Evolutionary conservation across 2,329 filamentous ascomycete genomes (phyloP).

Genomic region (Penicillium sclerotiorum): DNA sequence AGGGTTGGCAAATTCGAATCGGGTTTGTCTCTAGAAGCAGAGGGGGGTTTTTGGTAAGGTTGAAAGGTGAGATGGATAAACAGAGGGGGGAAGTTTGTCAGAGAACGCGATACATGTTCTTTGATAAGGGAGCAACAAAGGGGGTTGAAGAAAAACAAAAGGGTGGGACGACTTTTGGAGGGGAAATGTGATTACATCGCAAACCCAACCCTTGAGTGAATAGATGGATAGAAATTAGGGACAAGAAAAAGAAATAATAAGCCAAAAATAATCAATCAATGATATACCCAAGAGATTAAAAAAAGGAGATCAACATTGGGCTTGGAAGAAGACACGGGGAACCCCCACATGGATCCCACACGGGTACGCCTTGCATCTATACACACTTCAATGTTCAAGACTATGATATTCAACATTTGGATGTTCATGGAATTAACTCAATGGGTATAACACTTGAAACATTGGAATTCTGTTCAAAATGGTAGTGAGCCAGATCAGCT

Average conservation of each 20-base stretch:
- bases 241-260: slow-evolving; percentile 9
- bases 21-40: no score
- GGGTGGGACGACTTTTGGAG: slow-evolving; percentile 6
- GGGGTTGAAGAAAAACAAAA: slow-evolving; percentile 13
- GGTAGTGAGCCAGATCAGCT: no score
- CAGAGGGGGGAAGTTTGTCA: slow-evolving; percentile 10
- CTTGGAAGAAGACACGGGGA: not conserved
- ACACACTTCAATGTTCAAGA: no score
- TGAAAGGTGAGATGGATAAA: no score
- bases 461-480: no score
- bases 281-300: slow-evolving; percentile 26
- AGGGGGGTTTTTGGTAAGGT: not conserved
- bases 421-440: no score
- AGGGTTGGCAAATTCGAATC: not conserved
- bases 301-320: slow-evolving; percentile 19
- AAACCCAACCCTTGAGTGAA: slow-evolving; percentile 18
- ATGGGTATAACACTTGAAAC: no score
- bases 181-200: slow-evolving; percentile 34
- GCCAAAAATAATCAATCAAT: no score
- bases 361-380: not conserved
- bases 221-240: not conserved
- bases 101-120: slow-evolving; percentile 19
- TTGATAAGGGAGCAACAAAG: slow-evolving; percentile 15
- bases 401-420: no score
- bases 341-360: no score